Conservation (phyloP, 768 basidiomycete species). For the Podaxis pistillaris region DNA sequence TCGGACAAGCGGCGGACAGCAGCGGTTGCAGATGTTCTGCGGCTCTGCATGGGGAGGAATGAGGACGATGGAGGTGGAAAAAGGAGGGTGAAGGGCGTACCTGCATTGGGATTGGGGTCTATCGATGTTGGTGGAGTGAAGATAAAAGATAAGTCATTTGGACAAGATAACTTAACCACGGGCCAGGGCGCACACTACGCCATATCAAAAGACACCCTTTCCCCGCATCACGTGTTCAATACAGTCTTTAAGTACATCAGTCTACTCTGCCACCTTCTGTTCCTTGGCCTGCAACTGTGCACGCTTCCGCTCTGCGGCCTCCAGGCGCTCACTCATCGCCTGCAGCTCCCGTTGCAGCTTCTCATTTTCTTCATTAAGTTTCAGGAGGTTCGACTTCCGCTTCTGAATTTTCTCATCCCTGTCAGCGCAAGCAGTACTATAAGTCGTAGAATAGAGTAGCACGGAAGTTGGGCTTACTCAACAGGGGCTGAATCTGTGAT, state of each 20-base stretch:
- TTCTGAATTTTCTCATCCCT: constrained; percentile 58
- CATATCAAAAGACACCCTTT: not conserved
- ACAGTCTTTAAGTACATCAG: not conserved
- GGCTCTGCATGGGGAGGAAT: constrained; percentile 26
- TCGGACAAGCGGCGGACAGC: constrained; percentile 37
- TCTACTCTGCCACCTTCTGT: constrained; percentile 28
- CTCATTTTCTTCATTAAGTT: constrained; percentile 76
- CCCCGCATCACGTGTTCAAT: constrained; percentile 1
- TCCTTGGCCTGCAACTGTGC: constrained; percentile 41
- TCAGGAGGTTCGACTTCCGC: constrained; percentile 75
- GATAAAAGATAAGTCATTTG: not conserved
- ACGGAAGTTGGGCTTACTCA: constrained; percentile 45
- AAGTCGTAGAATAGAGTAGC: constrained; percentile 18
- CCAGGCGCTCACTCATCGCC: constrained; percentile 72
- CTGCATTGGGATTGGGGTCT: not conserved
- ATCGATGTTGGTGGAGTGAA: constrained; percentile 12
- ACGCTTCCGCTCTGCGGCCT: constrained; percentile 69
- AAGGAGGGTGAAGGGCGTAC: constrained; percentile 3
- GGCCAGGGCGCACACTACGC: not conserved
- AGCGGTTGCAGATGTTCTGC: constrained; percentile 44
- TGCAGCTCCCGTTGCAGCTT: constrained; percentile 73
- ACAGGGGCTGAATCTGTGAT: constrained; percentile 39
- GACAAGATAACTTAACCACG: not conserved
- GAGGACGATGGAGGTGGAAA: constrained; percentile 15
- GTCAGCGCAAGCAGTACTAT: constrained; percentile 9